phyloP scores from a whole-genome alignment of 208 protist species.

The Trypanosoma platydactyli region DNA sequence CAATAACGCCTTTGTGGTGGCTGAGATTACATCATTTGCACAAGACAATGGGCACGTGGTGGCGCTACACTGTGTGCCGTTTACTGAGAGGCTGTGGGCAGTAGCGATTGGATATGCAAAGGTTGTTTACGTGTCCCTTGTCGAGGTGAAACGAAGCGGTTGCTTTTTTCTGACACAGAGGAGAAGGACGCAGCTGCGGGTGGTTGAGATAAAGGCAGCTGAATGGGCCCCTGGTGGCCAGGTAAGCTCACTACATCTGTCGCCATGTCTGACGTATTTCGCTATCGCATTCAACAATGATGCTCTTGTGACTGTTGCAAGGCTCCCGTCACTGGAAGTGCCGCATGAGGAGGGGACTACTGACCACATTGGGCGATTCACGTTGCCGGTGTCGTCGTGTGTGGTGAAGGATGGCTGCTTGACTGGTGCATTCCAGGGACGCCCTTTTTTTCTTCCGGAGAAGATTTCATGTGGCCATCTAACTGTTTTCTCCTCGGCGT shows the following conservation, averaged over 20 bases:
- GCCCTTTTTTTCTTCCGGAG: constrained; percentile 27
- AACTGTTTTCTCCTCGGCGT: neutral
- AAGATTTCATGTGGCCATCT: neutral
- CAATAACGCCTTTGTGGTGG: neutral
- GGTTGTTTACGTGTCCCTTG: constrained; percentile 23
- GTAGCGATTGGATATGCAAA: constrained; percentile 34
- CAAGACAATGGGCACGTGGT: constrained; percentile 21
- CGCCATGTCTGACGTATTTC: constrained; percentile 15
- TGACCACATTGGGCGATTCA: neutral
- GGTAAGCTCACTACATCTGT: constrained; percentile 26
- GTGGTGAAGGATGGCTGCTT: constrained; percentile 12
- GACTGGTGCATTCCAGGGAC: neutral
- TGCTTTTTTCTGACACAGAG: constrained; percentile 6
- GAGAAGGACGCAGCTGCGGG: constrained; percentile 6
- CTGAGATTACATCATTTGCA: constrained; percentile 12
- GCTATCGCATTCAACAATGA: constrained; percentile 19
- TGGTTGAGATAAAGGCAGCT: constrained; percentile 1
- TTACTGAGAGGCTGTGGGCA: constrained; percentile 11
- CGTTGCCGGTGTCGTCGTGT: neutral
- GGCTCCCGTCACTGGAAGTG: constrained; percentile 22
- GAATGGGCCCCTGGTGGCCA: neutral
- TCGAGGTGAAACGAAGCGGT: neutral
- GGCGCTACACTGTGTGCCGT: constrained; percentile 24
- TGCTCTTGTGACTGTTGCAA: constrained; percentile 9
- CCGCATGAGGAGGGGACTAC: neutral